Percentiles rank a stretch among this genome's conserved stretches.
Conservation (phyloP, 257 asterid genomes). For the Solanum megistacrolobum region DNA sequence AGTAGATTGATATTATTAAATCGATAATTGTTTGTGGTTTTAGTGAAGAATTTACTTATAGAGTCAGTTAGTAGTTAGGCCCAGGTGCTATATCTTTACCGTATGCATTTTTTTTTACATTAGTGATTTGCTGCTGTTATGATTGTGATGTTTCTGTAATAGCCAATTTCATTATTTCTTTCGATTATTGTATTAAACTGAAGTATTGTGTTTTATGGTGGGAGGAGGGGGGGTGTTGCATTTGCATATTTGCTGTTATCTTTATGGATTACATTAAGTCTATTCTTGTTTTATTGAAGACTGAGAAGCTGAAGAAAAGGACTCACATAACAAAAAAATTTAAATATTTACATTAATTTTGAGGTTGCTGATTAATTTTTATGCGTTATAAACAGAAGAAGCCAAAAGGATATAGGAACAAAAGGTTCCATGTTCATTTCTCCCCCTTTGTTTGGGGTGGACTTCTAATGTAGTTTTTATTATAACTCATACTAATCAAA, state of each 20-base stretch:
- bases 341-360: not conserved
- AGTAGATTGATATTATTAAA: not conserved
- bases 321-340: not conserved
- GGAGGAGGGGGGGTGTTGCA: not conserved
- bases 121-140: slow-evolving; percentile 2
- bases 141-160: slow-evolving; percentile 1
- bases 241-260: not conserved
- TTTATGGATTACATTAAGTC: not conserved
- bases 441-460: not conserved
- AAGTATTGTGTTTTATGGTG: not conserved
- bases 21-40: not conserved
- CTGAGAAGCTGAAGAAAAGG: not conserved
- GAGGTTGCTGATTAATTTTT: not conserved
- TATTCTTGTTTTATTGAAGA: not conserved
- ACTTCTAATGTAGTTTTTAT: not conserved
- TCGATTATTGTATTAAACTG: not conserved
- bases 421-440: not conserved
- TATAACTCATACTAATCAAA: not conserved
- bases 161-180: not conserved
- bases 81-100: not conserved
- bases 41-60: not conserved
- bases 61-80: not conserved
- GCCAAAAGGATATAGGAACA: not conserved
- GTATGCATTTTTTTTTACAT: not conserved
- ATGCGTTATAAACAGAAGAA: not conserved